These are phyloP conservation scores for Chamaecyparis obtusa DNA, from an alignment of 75 land plant species.

Conservation along the genomic window DNA sequence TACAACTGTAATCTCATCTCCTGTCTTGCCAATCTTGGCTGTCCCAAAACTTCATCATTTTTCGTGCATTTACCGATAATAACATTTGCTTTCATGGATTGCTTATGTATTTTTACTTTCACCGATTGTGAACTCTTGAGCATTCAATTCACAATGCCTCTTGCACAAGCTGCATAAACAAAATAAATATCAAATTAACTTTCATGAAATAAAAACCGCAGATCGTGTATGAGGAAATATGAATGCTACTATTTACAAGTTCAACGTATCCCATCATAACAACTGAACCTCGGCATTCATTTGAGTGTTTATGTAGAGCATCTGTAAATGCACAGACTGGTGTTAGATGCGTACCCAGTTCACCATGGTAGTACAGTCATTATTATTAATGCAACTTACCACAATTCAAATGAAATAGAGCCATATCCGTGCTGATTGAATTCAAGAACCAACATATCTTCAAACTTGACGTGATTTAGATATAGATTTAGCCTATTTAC, in stretches of 20 bases:
- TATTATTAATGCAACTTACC: background rate
- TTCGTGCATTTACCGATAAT: background rate
- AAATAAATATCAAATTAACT: background rate
- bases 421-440: background rate
- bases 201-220: background rate
- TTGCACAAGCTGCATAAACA: background rate
- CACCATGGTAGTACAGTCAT: background rate
- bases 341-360: background rate
- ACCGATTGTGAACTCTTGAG: background rate
- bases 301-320: background rate
- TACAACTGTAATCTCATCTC: background rate
- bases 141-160: background rate
- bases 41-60: background rate
- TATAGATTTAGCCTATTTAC: background rate
- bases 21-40: background rate
- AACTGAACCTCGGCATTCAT: background rate
- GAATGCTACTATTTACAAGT: background rate
- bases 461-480: background rate
- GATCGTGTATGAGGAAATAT: background rate
- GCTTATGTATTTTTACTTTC: too few species aligned
- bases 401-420: background rate
- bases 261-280: background rate
- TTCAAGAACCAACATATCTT: background rate
- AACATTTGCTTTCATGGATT: background rate
- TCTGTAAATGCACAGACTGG: background rate